Evolutionary conservation across 225 moss, liverwort and hornwort genomes (phyloP).

Genomic region (Pleurozium schreberi): DNA sequence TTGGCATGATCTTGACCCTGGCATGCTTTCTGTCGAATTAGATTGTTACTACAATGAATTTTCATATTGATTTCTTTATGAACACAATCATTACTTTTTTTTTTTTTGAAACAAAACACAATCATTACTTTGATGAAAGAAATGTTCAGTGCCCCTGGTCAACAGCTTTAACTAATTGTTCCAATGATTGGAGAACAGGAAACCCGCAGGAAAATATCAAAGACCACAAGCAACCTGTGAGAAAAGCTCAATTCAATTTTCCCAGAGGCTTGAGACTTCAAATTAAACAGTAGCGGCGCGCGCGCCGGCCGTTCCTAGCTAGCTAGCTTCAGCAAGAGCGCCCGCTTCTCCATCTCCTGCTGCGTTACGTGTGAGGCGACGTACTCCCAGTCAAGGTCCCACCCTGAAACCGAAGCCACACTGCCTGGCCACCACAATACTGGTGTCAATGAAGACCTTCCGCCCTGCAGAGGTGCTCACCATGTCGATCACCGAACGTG

Average conservation of each 20-base stretch:
- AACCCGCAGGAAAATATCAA: not conserved
- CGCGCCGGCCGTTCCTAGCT: no score
- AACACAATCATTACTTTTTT: no score
- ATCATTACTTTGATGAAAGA: not conserved
- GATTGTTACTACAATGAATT: not conserved
- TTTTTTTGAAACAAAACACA: no score
- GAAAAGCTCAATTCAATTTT: slow-evolving; percentile 23
- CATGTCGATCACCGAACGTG: slow-evolving; percentile 30
- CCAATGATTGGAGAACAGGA: not conserved
- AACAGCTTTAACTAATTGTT: not conserved
- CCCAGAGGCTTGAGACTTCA: slow-evolving; percentile 2
- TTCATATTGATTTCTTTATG: not conserved
- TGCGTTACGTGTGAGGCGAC: slow-evolving; percentile 23
- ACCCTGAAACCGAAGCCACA: slow-evolving; percentile 37
- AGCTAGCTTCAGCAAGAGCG: slow-evolving; percentile 1
- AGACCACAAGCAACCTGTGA: slow-evolving; percentile 30
- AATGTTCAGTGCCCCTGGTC: not conserved
- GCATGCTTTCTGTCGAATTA: not conserved
- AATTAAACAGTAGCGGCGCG: slow-evolving; percentile 16
- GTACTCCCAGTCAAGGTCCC: slow-evolving; percentile 71
- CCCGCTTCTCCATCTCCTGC: slow-evolving; percentile 33
- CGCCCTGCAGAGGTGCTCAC: slow-evolving; percentile 5
- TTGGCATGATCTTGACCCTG: not conserved
- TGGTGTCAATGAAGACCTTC: slow-evolving; percentile 41
- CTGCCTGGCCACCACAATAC: slow-evolving; percentile 33